These are phyloP conservation scores for Symbiodinium natans DNA, from an alignment of 73 alveolate species.

Conservation along the genomic window DNA sequence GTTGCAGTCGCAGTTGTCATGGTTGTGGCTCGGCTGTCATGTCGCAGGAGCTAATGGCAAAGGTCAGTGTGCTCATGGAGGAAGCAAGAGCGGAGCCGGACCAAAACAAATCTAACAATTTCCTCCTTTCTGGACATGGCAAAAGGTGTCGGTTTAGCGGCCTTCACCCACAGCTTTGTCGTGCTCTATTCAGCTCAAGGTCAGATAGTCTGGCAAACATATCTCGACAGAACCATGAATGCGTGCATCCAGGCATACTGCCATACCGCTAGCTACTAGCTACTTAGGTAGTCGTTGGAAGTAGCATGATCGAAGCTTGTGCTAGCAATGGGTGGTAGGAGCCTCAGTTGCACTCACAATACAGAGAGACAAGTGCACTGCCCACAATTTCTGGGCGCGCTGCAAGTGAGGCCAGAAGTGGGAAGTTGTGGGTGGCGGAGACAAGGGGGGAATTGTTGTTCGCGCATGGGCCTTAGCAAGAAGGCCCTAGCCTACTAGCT, in stretches of 20 bases:
- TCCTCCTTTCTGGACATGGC: too few relatives aligned
- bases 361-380: too few relatives aligned
- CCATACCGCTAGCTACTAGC: too few relatives aligned
- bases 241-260: too few relatives aligned
- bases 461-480: conserved; percentile 24
- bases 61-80: background rate
- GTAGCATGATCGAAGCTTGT: background rate
- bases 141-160: too few relatives aligned
- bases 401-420: background rate
- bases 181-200: too few relatives aligned
- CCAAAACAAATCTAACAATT: background rate
- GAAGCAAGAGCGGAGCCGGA: background rate
- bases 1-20: background rate
- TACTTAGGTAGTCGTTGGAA: too few relatives aligned
- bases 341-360: background rate
- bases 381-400: too few relatives aligned
- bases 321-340: background rate
- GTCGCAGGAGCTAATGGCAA: background rate
- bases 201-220: too few relatives aligned
- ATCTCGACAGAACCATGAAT: too few relatives aligned
- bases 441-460: conserved; percentile 80
- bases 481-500: too few relatives aligned
- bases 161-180: too few relatives aligned
- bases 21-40: background rate
- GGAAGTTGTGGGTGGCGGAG: conserved; percentile 93